Conservation (phyloP, 169 alveolate genomes). For the Eimeria praecox region DNA sequence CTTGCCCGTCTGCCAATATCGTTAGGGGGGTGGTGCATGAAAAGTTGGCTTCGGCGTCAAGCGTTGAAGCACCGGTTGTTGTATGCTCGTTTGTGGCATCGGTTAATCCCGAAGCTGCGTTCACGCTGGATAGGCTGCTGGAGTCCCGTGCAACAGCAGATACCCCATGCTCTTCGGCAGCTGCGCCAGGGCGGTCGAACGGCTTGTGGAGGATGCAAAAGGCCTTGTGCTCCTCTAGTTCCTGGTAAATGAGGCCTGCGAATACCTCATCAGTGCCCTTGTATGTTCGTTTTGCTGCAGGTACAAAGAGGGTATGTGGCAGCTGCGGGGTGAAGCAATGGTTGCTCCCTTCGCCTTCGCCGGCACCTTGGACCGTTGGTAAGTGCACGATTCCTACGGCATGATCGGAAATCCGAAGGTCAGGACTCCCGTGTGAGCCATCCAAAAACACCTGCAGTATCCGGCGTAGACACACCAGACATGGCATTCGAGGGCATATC, state of each 20-base stretch:
- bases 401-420: constrained; percentile 61
- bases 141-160: not conserved
- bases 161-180: not conserved
- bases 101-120: not conserved
- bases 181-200: not conserved
- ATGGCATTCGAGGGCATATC: not conserved
- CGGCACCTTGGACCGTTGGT: not conserved
- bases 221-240: constrained; percentile 61
- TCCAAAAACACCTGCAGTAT: constrained; percentile 74
- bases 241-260: constrained; percentile 64
- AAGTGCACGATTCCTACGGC: constrained; percentile 22
- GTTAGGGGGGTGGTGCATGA: constrained; percentile 55
- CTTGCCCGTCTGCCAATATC: constrained; percentile 61
- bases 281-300: constrained; percentile 49
- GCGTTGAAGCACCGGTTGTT: not conserved
- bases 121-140: not conserved
- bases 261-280: constrained; percentile 65
- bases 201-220: constrained; percentile 61
- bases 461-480: not conserved
- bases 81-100: not conserved
- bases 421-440: constrained; percentile 70
- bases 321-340: not conserved
- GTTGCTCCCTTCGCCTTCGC: not conserved
- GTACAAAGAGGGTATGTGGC: not conserved
- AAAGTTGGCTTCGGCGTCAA: not conserved